Base-by-base conservation (phyloP, 1,139 yeast species). In the Protomyces gravidus region DNA sequence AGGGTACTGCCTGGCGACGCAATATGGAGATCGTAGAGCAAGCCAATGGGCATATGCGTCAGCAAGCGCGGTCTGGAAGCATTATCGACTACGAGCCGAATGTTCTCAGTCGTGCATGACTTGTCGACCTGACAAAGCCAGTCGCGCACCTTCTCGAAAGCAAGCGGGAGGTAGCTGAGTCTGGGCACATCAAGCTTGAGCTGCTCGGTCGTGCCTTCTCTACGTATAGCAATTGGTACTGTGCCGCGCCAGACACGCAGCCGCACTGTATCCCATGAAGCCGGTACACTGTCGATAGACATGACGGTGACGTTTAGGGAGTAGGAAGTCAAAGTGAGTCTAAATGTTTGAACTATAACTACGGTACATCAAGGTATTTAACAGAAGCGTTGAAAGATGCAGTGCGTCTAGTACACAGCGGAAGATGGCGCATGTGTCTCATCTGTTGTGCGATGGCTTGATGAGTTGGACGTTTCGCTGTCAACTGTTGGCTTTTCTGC, bases 31-130 rank as follows among this genome's bases (percentile, higher is more conserved):
- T 59, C 61, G 33, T 52, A 48, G 28, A 59, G 50, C 13, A 59
- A 25, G 21, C 61, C 61, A 5, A 48, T 53, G n/a, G 61, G 61
- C 28, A 55, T 25, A 17, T 51, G 58, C 32, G 17, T 33, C 21
- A 42, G 30, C 17, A 45, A 15, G 17, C 7, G n/a, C 11, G 9
- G 19, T 5, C 32, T 11, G 23, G 26, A 5, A 21, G 26, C 21
- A 33, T 7, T 19, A 25, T 46, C 50, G n/a, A n/a, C n/a, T n/a
- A n/a, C n/a, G n/a, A n/a, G n/a, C n/a, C n/a, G n/a, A n/a, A n/a
- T n/a, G n/a, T n/a, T n/a, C n/a, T n/a, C n/a, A n/a, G n/a, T n/a
- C n/a, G n/a, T n/a, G n/a, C n/a, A n/a, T n/a, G n/a, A n/a, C 25
- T 15, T 17, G 21, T 11, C 32, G 5, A 11, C 45, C 5, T n/a